A percentile compares a stretch with the other conserved stretches of the same genome.
Conservation (phyloP, 441 rosid genomes). For the Populus hybrid region DNA sequence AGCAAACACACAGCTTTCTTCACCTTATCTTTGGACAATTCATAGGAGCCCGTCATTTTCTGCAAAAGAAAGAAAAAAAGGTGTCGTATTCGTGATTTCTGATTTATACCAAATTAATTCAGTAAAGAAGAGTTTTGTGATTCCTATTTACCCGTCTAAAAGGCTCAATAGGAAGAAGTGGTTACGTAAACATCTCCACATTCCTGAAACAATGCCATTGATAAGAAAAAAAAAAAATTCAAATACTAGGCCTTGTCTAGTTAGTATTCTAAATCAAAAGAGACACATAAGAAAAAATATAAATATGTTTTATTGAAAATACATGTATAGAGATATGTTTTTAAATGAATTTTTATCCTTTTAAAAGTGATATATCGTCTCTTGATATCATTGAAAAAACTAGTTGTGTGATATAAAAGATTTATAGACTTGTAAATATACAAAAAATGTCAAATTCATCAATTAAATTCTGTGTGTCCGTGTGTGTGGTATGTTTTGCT, state of each 20-base stretch:
- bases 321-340: no score
- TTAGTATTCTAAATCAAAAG: no score
- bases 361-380: no score
- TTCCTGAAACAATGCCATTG: slow-evolving; percentile 40
- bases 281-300: no score
- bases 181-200: slow-evolving; percentile 78
- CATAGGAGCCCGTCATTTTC: slow-evolving; percentile 34
- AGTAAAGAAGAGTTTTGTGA: neutral
- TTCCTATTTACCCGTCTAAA: slow-evolving; percentile 40
- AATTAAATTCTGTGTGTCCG: no score
- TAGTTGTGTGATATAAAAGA: no score
- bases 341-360: no score
- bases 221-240: neutral
- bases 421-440: no score
- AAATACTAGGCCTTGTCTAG: no score
- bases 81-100: neutral
- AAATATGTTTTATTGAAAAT: no score
- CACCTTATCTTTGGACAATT: slow-evolving; percentile 13
- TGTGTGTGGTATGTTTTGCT: neutral
- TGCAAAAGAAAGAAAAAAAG: slow-evolving; percentile 17
- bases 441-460: no score
- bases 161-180: slow-evolving; percentile 53
- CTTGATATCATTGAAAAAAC: no score
- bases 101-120: neutral
- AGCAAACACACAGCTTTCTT: slow-evolving; percentile 21